phyloP scores from a whole-genome alignment of 2,329 filamentous ascomycete species.

The Arthrinium phaeospermum region DNA sequence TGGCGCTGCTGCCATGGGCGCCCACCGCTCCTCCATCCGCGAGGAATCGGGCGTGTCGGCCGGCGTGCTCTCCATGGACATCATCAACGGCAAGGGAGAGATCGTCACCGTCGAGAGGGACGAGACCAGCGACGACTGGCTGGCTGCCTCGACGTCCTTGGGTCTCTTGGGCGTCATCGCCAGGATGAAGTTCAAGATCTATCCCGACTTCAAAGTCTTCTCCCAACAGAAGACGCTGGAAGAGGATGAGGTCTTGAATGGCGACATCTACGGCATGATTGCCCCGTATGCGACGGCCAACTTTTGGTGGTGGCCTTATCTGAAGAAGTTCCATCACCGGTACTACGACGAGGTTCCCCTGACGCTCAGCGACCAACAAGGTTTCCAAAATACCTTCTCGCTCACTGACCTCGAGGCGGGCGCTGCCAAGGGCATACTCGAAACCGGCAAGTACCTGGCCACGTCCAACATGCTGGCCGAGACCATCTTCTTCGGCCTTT shows the following conservation, averaged over 20 bases:
- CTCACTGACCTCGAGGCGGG: conserved; percentile 50
- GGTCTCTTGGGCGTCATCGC: conserved; percentile 55
- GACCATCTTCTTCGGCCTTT: conserved; percentile 54
- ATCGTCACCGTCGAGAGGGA: conserved; percentile 48
- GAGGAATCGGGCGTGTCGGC: conserved; percentile 57
- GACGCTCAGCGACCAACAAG: conserved; percentile 49
- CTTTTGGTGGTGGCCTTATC: conserved; percentile 60
- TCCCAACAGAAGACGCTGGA: conserved; percentile 54
- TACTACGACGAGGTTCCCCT: conserved; percentile 54
- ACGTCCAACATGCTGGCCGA: conserved; percentile 56
- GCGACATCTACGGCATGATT: conserved; percentile 56
- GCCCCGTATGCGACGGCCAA: conserved; percentile 57
- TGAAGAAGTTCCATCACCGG: conserved; percentile 57
- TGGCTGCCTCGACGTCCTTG: conserved; percentile 56
- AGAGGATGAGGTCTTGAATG: conserved; percentile 54
- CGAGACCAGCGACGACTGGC: conserved; percentile 53
- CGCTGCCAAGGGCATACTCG: conserved; percentile 48
- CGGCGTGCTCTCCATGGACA: conserved; percentile 53
- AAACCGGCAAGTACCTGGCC: conserved; percentile 52
- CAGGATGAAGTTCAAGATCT: conserved; percentile 54
- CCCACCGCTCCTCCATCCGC: conserved; percentile 53
- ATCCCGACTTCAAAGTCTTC: conserved; percentile 57
- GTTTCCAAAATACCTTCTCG: conserved; percentile 59
- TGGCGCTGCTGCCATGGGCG: conserved; percentile 58
- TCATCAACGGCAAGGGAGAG: conserved; percentile 53